phyloP scores from a whole-genome alignment of 176 grass and related monocot genomes.

The Oryza coarctata region DNA sequence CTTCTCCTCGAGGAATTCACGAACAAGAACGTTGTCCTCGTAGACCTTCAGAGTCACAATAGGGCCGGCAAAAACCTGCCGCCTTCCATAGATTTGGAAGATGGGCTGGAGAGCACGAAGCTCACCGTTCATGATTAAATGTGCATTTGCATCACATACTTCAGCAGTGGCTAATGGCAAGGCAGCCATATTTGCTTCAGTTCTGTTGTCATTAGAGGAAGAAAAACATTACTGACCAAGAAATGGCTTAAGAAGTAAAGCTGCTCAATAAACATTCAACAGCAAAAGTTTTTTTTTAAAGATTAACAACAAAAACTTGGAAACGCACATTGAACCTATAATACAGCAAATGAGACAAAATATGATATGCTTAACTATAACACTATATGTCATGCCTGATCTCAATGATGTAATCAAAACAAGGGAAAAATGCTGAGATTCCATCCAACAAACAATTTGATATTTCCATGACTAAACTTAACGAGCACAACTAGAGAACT shows the following conservation, averaged over 20 bases:
- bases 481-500: background rate
- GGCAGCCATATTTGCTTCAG: conserved; percentile 47
- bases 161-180: conserved; percentile 73
- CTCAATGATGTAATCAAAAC: background rate
- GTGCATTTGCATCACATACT: conserved; percentile 70
- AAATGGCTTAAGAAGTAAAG: background rate
- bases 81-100: conserved; percentile 75
- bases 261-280: background rate
- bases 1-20: conserved; percentile 80
- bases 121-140: conserved; percentile 63
- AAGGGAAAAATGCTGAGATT: background rate
- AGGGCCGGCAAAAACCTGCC: conserved; percentile 73
- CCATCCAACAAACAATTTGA: background rate
- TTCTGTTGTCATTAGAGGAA: background rate
- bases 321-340: background rate
- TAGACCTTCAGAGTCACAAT: conserved; percentile 86
- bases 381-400: too few relatives aligned
- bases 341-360: background rate
- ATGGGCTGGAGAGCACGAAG: conserved; percentile 70
- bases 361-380: background rate
- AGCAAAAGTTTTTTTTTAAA: background rate
- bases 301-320: background rate
- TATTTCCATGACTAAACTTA: background rate
- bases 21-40: conserved; percentile 81
- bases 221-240: background rate